Evolutionary conservation across 1,139 yeast species (phyloP), one percentile per base, ranked within the genome.

Genomic region (Scheffersomyces titani): DNA sequence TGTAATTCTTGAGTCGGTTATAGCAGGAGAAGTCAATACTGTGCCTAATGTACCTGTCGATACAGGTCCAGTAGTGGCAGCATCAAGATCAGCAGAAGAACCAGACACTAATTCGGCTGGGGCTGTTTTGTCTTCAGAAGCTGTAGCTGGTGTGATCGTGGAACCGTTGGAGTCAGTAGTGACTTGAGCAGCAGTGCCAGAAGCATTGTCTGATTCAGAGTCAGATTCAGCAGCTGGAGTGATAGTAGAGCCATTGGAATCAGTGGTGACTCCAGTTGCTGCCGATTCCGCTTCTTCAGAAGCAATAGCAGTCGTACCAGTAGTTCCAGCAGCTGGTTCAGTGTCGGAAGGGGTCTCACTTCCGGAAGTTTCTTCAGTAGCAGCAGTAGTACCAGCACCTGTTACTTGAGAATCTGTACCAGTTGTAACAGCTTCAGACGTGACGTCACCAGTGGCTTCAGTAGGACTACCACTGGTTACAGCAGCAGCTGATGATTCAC

Each of bases 1-100:
- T 18, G 71, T 60, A 9, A 30, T 30, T 30, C 40, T 30, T 30
- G 40, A 11, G 16, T 30, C 40, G 9, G 40, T 16, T 30, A 30
- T 3, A 30, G 40, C 13, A 21, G 52, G 59, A 55, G 59, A 51
- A 22, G 55, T 30, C 40, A 30, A 30, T 3, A 7, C 40, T 30
- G 40, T 30, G 30, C 7, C 30, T 30, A n/a, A n/a, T n/a, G n/a
- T n/a, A n/a, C n/a, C n/a, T n/a, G n/a, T n/a, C n/a, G n/a, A n/a
- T n/a, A 9, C 40, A 2, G 40, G 40, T 11, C 4, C 30, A 2
- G 30, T 24, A 6, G 30, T 24, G 30, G 40, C 40, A 3, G 40
- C 40, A 3, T 11, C 40, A 30, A 30, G 9, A 1, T 30, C 40
- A 30, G 4, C 40, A 30, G 40, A 30, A 30, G 40, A 30, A 30